Evolutionary conservation across 805 yeast species (phyloP), one percentile per base, ranked within the genome.

Genomic region (Hemisphaericaspora nanyangensis): DNA sequence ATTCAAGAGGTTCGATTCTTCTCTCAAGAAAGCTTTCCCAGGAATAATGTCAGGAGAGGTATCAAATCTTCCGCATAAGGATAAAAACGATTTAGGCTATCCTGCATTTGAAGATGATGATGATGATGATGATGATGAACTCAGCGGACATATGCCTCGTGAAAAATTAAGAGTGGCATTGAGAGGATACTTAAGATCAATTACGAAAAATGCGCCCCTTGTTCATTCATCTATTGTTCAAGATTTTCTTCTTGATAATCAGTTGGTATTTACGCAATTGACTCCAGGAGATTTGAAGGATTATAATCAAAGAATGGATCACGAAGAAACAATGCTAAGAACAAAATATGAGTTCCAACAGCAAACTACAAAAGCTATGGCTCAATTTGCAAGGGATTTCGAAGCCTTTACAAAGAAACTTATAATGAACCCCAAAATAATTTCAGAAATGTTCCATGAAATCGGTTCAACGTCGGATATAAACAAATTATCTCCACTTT

Each of bases 151-250:
- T 10, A 26, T 85, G 22, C 76, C 80, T 2, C 72, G 95, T 20
- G 98, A 91, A 56, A 81, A 79, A 47, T 74, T 87, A 48, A 68
- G 98, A 31, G 70, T 88, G 7, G 77, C 95, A 0, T 67, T 91
- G 32, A 69, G 97, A 34, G 85, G 88, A 0, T 91, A 85, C 51
- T 52, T 91, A 34, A 65, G 72, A 20, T 57, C 70, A 1, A 58
- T 90, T 13, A 52, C 76, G 7, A 63, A 72, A 25, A 74, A 77
- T 31, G 70, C 77, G 5, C 82, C 78, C 33, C 71, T 87, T 0
- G 65, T 79, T 1, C 70, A 73, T 35, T 74, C 80, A 29, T 61
- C 67, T 0, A 60, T 68, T 4, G 67, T 89, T 32, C 55, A 65
- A 19, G 69, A 69, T 17, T 90, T 90, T 52, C 46, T 86, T 3